A percentile compares a stretch with the other conserved stretches of the same genome.
Conservation (phyloP, 441 rosid genomes). For the Populus hybrid region DNA sequence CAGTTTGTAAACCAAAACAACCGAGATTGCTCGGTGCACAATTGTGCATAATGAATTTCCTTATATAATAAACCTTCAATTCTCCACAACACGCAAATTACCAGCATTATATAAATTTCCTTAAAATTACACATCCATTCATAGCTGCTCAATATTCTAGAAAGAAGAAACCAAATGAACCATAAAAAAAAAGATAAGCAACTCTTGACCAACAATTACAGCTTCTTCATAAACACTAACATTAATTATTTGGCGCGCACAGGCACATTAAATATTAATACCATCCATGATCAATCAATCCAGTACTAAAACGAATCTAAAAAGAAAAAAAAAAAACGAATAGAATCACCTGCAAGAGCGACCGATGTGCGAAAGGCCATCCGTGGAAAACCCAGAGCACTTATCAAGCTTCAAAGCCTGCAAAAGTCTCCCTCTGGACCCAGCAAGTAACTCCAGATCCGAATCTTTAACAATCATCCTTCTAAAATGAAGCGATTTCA, state of each 20-base stretch:
- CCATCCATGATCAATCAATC: not conserved
- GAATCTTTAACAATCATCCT: constrained; percentile 75
- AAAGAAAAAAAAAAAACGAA: too few species aligned
- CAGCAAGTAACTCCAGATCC: constrained; percentile 64
- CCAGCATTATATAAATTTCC: not conserved
- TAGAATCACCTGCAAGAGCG: constrained; percentile 60
- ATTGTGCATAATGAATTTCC: not conserved
- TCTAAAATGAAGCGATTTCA: constrained; percentile 63
- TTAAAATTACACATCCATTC: not conserved
- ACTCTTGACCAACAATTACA: not conserved
- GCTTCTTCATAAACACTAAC: not conserved
- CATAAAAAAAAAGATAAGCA: not conserved
- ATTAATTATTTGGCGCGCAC: not conserved
- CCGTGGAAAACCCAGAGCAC: constrained; percentile 78
- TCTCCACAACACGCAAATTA: not conserved
- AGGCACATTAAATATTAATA: not conserved
- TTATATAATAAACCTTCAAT: not conserved
- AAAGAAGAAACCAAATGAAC: not conserved
- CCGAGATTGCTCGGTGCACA: not conserved
- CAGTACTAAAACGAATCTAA: not conserved
- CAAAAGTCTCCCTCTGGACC: constrained; percentile 39
- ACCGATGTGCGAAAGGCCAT: constrained; percentile 64
- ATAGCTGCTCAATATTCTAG: not conserved
- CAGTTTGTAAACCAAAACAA: not conserved
- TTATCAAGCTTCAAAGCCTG: constrained; percentile 70